Evolutionary conservation across 441 rosid species (phyloP).

Genomic region (Populus tomentosa): DNA sequence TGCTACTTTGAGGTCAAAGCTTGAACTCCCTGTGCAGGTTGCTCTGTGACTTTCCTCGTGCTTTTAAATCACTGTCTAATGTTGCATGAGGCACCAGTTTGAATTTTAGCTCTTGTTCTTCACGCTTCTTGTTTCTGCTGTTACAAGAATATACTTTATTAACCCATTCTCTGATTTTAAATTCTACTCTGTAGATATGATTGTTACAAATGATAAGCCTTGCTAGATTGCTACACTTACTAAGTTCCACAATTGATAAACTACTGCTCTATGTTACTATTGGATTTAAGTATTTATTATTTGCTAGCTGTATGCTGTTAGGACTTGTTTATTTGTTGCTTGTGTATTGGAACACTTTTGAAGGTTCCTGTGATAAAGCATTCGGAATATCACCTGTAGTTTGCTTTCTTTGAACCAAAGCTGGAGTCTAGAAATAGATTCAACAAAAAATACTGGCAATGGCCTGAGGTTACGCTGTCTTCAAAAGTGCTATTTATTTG

Average conservation of each 20-base stretch:
- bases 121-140: neutral
- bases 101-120: neutral
- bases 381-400: neutral
- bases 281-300: neutral
- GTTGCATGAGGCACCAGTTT: neutral
- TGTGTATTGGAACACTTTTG: neutral
- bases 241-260: neutral
- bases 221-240: neutral
- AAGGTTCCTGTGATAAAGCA: neutral
- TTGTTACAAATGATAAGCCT: neutral
- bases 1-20: slow-evolving; percentile 82
- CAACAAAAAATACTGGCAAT: neutral
- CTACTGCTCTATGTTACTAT: neutral
- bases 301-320: neutral
- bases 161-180: neutral
- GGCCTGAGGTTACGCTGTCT: neutral
- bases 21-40: slow-evolving; percentile 99
- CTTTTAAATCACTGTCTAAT: neutral
- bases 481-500: neutral
- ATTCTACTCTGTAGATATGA: neutral
- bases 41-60: slow-evolving; percentile 25
- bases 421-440: neutral
- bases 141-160: neutral
- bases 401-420: neutral
- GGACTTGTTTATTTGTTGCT: neutral